Base-by-base conservation (phyloP, 2,329 filamentous ascomycete species). In the Ceratocystis colombiana region DNA sequence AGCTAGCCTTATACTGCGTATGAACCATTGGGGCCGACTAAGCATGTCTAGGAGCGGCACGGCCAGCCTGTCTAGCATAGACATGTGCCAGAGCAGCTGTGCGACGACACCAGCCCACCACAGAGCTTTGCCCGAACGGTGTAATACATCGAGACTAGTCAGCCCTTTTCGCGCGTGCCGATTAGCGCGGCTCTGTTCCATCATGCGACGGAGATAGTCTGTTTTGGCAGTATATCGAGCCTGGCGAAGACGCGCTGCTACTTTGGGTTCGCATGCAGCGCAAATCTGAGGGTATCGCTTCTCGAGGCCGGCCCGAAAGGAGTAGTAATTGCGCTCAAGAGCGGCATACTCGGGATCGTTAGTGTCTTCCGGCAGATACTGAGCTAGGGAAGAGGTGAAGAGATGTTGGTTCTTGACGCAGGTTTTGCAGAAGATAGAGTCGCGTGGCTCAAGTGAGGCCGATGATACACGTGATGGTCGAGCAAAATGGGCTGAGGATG, bases 351-450 rank as follows among this genome's bases (percentile, higher is more conserved):
- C 80, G 0, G 88, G 85, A 70, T 93, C 83, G 55, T 79, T 77
- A 0, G 80, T 77, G 67, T 87, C 82, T 44, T 81, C 80, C 10
- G 85, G 84, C 1, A 95, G 82, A 74, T 95, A 97, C 68, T 93
- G 86, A 2, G 90, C 87, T 48, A 97, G 79, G 0, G 85, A 85
- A 55, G 86, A 82, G 44, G 86, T 88, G 70, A 92, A 85, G 5
- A 96, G 79, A 66, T 89, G 86, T 74, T 99, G 94, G 74, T 99
- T 97, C 74, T 90, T 90, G 64, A 92, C 77, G 72, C 94, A 99
- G 66, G 82, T 88, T 61, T 82, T 77, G 80, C 94, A 99, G 72
- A 84, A 88, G 69, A 81, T 77, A 64, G 71, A 66, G n/a, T 64
- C 55, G n/a, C 61, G 45, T 0, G 68, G 62, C 20, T 67, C 67